Evolutionary conservation across 345 rosid species (phyloP).

Genomic region (Brassica carinata): DNA sequence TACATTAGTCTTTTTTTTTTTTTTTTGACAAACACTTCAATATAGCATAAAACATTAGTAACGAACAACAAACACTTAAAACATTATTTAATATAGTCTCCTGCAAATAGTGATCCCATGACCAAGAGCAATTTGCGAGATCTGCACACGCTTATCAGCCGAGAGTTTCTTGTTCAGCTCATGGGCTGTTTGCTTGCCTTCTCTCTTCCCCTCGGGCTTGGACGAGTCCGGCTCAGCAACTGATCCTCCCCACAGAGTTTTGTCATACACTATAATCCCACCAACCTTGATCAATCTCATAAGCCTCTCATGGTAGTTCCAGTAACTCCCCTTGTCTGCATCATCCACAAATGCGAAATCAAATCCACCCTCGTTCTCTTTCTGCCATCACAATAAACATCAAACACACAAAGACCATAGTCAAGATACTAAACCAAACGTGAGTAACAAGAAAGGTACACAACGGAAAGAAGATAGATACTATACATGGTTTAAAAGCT

Average conservation of each 20-base stretch:
- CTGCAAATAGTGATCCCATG: background rate
- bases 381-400: constrained; percentile 40
- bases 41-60: no score
- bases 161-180: background rate
- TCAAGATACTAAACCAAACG: background rate
- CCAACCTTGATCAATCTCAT: background rate
- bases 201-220: background rate
- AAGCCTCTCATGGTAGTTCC: background rate
- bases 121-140: background rate
- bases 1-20: no score
- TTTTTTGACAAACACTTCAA: no score
- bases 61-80: no score
- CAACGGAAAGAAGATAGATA: background rate
- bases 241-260: background rate
- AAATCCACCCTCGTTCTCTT: constrained; percentile 34
- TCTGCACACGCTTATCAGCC: background rate
- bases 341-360: background rate
- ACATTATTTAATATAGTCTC: background rate
- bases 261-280: no score
- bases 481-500: constrained; percentile 47
- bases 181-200: background rate
- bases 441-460: background rate
- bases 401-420: background rate
- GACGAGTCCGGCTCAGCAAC: background rate
- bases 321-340: background rate